Base-by-base conservation (phyloP, 208 protist species). In the Vickermania spadyakhi region DNA sequence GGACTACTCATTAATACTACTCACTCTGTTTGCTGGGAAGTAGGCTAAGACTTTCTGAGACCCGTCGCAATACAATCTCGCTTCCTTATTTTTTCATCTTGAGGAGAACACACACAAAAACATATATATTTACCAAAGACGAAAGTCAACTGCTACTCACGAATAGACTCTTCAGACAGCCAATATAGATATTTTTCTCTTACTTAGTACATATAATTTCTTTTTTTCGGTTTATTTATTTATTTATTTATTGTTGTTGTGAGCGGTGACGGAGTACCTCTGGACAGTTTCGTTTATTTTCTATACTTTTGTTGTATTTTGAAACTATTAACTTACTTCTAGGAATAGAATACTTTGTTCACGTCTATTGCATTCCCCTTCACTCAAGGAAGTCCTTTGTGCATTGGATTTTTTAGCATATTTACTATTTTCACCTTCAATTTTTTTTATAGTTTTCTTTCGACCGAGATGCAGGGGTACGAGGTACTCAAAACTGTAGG, bases 401-500 rank as follows among this genome's bases (percentile, higher is more conserved):
- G 21, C 60, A n/a, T 50, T 66, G 3, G 41, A 52, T 1, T 60
- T 64, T 66, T 50, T 62, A 36, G 41, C 51, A 57, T 64, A 57
- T 53, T 54, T 69, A 22, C 45, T 64, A n/a, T 26, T 64, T 49
- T 49, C 41, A 18, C 41, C 18, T 49, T 11, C 41, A 30, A 18
- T 41, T 55, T 64, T 36, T 4, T 31, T 7, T 54, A 51, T 4
- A 45, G 7, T 28, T 25, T 52, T 52, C 18, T 67, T 49, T 11
- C n/a, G n/a, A n/a, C n/a, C 3, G 18, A 26, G 18, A 94, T 96
- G 89, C 67, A 91, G 21, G 59, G 75, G 21, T 94, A 90, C 56
- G 80, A 94, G 30, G 36, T 93, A 13, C 50, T 91, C 28, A 68
- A 80, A 31, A 59, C 74, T 25, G 75, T 97, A 31, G 94, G 94